Evolutionary conservation across 2,329 filamentous ascomycete species (phyloP), one percentile per base, ranked within the genome.

Genomic region (Nemania abortiva): DNA sequence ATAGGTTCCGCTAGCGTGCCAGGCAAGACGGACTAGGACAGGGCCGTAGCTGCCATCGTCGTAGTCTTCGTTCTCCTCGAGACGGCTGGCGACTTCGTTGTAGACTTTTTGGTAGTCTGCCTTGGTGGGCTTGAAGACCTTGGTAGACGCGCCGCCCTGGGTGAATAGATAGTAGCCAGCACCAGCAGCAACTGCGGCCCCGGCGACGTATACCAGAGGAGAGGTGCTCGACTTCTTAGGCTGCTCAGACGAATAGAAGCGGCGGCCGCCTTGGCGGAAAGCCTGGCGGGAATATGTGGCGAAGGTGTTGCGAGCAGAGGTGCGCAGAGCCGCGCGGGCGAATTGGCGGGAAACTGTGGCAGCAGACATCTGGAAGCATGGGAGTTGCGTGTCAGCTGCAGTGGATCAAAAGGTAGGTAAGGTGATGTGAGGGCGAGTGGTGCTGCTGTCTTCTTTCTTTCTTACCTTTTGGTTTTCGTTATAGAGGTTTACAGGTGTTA

Each of bases 81-180:
- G 85, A 70, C 87, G 87, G 78, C 86, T 83, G 64, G 95, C 95
- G 76, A 98, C 90, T 78, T 91, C 91, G 81, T 98, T 89, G 86
- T 98, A 98, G 63, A 98, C 93, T 82, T 93, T 92, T 86, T 98
- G 94, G 86, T 97, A 98, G 83, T 99, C 94, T 76, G 91, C 90
- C 83, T 92, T 89, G 78, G 88, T 92, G 70, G 94, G 93, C 60
- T 85, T 88, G 84, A 95, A 91, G 74, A 88, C 79, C 78, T 88
- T 88, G 79, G 84, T 74, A 42, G 85, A 83, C 74, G 82, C 79
- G 10, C 54, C 81, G 68, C 82, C 81, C 65, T 88, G 85, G 75
- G 84, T 86, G 81, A 90, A 90, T 81, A 88, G 90, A 79, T 87
- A 91, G 81, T 87, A 92, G 68, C 87, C 90, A 73, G 87, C 90